Conservation (phyloP, 139 green algal species). For the Chara braunii region DNA sequence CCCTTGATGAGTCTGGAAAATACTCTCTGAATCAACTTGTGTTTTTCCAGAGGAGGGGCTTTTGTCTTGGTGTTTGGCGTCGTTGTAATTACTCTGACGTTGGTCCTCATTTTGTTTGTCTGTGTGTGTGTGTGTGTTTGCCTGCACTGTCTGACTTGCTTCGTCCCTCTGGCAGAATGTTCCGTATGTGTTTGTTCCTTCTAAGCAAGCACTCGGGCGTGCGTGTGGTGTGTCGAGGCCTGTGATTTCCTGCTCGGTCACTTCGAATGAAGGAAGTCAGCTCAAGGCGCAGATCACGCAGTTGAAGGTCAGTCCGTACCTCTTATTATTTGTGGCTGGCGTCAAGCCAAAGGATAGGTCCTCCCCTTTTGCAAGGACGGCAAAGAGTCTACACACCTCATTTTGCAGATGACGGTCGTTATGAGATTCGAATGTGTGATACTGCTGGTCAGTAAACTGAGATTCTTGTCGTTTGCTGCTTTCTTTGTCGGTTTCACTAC, state of each 20-base stretch:
- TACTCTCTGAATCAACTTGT: too few species aligned
- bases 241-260: conserved; percentile 84
- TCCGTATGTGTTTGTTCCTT: conserved; percentile 97
- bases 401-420: not conserved
- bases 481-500: not conserved
- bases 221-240: conserved; percentile 93
- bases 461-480: not conserved
- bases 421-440: not conserved
- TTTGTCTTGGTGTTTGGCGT: too few species aligned
- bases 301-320: conserved; percentile 58
- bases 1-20: too few species aligned
- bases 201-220: conserved; percentile 85
- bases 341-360: not conserved
- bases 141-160: too few species aligned
- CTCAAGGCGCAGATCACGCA: conserved; percentile 91
- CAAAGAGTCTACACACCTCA: not conserved
- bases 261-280: conserved; percentile 94
- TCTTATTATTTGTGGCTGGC: conserved; percentile 22
- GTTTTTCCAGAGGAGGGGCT: too few species aligned
- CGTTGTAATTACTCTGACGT: too few species aligned
- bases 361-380: not conserved
- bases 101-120: too few species aligned
- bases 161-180: too few species aligned
- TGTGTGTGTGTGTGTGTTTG: too few species aligned
- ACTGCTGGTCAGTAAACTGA: not conserved